These are phyloP conservation scores for Acacia confusa DNA, from an alignment of 306 rosid genomes.

Conservation along the genomic window DNA sequence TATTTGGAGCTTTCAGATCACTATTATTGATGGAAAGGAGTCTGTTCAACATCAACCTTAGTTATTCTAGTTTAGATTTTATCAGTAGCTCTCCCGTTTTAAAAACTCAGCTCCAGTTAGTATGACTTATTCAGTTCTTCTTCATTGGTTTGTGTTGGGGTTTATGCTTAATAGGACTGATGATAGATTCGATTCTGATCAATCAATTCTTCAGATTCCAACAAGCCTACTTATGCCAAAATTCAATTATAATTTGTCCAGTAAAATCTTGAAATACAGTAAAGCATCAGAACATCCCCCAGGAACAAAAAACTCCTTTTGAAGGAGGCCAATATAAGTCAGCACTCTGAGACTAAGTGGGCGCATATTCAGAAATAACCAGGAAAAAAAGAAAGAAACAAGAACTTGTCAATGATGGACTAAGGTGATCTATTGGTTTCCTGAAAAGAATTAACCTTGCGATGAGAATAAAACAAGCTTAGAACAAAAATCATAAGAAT, in stretches of 20 bases:
- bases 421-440: not conserved
- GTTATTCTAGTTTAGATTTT: constrained; percentile 7
- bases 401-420: not conserved
- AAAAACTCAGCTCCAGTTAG: not conserved
- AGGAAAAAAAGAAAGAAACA: not conserved
- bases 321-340: not conserved
- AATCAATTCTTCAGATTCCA: constrained; percentile 9
- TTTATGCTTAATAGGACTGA: not conserved
- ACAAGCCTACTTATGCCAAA: not conserved
- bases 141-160: not conserved
- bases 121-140: not conserved
- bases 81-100: constrained; percentile 7
- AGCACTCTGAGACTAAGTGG: not conserved
- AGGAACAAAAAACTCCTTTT: not conserved
- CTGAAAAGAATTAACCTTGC: not conserved
- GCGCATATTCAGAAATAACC: not conserved
- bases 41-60: not conserved
- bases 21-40: not conserved
- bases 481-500: not conserved
- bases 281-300: not conserved
- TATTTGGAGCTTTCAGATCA: not conserved
- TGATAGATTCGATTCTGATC: not conserved
- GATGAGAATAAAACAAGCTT: not conserved
- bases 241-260: constrained; percentile 4
- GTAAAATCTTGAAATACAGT: not conserved